Evolutionary conservation across 2,329 filamentous ascomycete genomes (phyloP), one percentile per base, ranked within the genome.

Genomic region (Sarocladiaceae sp.): DNA sequence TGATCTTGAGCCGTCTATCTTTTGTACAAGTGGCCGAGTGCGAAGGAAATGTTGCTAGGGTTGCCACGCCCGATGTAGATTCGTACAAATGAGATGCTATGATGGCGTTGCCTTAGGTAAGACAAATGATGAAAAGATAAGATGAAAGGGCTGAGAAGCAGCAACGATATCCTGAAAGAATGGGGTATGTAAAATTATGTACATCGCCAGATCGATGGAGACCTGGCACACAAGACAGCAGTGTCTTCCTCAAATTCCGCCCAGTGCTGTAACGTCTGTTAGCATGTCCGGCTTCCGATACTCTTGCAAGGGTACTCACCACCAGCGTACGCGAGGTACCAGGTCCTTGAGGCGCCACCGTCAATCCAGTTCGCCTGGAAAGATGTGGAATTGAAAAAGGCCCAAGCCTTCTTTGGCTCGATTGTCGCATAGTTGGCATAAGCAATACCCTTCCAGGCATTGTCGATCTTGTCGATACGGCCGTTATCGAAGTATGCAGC

Each of bases 391-490:
- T 76, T 77, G 65, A 99, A 97, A 67, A 92, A 96, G 1, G 77
- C 64, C 76, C 83, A 97, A 22, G 88, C 83, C 6, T 78, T 71
- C 50, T 66, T 69, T 0, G 93, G 83, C 64, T 96, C 82, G 37
- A 91, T 75, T 8, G 92, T 83, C 1, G 90, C 91, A 39, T 90
- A 78, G 65, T 95, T 97, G n/a, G 84, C 89, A 61, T 86, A 90
- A 26, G 97, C 67, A 17, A 97, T 82, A 1, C 93, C 90, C 65
- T 82, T 88, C 94, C 93, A 97, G 1, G 90, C 89, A 39, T 87
- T 88, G 10, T 75, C 69, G 4, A 91, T 82, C 1, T 72, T 66
- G 52, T 88, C 80, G 1, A 82, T 82, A 12, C 86, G 78, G 1
- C 83, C 83, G 22, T 82, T 73, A 50, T 78, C 77, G 67, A 97